Conservation (phyloP, 495 filamentous ascomycete species). For the Rhypophila decipiens region DNA sequence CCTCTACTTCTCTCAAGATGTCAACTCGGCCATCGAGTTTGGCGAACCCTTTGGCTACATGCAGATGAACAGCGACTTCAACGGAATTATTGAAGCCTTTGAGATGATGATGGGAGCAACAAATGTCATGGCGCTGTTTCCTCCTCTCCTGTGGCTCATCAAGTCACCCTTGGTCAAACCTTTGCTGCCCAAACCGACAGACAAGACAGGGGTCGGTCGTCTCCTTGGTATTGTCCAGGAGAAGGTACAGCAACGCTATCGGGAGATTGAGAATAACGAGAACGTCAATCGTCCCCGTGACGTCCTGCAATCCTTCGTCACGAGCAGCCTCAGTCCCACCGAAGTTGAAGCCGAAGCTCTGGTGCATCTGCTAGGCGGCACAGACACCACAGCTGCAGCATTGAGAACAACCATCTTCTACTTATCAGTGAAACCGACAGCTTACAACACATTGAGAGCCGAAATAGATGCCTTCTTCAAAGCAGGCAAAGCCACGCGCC, state of each 20-base stretch:
- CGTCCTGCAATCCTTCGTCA: background rate
- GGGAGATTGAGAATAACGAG: background rate
- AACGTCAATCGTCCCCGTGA: background rate
- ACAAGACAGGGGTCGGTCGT: conserved; percentile 4
- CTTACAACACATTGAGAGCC: background rate
- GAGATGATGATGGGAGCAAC: conserved; percentile 5
- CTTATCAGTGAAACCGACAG: background rate
- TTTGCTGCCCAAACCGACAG: conserved; percentile 7
- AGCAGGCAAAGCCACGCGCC: background rate
- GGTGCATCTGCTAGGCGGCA: background rate
- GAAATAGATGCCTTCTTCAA: background rate
- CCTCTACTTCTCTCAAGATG: conserved; percentile 33
- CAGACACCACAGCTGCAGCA: background rate
- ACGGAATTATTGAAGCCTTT: conserved; percentile 8
- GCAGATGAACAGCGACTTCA: conserved; percentile 31
- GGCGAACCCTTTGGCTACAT: conserved; percentile 33
- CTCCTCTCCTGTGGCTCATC: background rate
- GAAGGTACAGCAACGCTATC: conserved; percentile 4
- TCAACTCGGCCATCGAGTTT: conserved; percentile 34
- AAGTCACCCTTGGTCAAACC: background rate
- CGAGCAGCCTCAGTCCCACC: background rate
- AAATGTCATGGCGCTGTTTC: conserved; percentile 1
- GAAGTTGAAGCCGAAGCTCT: background rate
- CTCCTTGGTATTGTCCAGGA: conserved; percentile 5
- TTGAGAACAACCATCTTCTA: background rate